Percentiles rank a stretch among this genome's conserved stretches.
These are phyloP conservation scores for Paraphoma chrysanthemicola DNA, from an alignment of 2,329 filamentous ascomycete species.

Conservation along the genomic window DNA sequence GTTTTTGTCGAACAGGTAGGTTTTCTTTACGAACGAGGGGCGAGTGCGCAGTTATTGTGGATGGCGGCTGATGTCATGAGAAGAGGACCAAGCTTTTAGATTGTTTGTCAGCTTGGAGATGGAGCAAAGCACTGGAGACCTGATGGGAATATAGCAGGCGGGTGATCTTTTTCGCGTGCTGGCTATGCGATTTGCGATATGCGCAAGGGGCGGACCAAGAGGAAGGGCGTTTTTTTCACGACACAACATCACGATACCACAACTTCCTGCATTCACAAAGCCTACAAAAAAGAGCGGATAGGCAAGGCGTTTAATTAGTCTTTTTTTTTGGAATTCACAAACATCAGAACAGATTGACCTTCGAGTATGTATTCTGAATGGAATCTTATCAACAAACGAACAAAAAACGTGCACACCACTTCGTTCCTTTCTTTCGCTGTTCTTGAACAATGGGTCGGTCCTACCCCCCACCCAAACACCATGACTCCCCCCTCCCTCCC, in stretches of 20 bases:
- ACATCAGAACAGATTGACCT: neutral
- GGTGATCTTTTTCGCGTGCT: neutral
- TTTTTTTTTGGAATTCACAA: slow-evolving; percentile 2
- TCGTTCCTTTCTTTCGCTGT: too few species aligned
- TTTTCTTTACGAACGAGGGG: neutral
- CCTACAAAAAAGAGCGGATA: neutral
- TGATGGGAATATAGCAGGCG: slow-evolving; percentile 1
- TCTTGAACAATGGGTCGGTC: too few species aligned
- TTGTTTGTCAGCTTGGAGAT: neutral
- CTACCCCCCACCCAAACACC: too few species aligned
- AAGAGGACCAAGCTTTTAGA: slow-evolving; percentile 5
- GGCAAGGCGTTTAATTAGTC: neutral
- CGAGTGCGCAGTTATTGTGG: neutral
- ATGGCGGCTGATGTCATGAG: neutral
- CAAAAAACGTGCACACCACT: too few species aligned
- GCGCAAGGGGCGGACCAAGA: neutral
- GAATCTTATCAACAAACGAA: neutral
- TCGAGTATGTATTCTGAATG: neutral
- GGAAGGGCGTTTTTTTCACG: neutral
- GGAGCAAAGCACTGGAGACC: neutral
- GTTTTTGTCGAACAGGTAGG: slow-evolving; percentile 42
- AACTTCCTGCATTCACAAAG: neutral
- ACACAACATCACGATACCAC: neutral
- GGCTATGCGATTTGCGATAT: neutral
- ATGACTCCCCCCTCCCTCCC: too few species aligned